These are phyloP conservation scores for Oryza brachyantha DNA, from an alignment of 176 grass and related monocot species.

Conservation along the genomic window DNA sequence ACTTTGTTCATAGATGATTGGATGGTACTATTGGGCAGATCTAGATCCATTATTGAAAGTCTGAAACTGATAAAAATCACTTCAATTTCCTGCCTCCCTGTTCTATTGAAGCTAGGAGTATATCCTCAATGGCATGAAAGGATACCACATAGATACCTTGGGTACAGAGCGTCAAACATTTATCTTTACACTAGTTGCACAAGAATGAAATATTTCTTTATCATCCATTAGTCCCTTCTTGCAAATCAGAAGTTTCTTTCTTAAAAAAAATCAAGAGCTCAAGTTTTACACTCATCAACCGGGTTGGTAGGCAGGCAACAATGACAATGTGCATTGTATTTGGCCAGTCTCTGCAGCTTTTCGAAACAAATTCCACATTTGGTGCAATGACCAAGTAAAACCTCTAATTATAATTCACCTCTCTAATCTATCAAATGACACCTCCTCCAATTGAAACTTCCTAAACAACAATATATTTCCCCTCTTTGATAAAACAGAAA, in stretches of 20 bases:
- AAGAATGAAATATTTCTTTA: not conserved
- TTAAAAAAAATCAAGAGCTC: not conserved
- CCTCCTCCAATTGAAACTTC: not conserved
- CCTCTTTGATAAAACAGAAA: not conserved
- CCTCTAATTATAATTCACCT: not conserved
- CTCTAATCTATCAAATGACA: not conserved
- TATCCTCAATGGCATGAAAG: not conserved
- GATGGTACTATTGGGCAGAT: not conserved
- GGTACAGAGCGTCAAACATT: not conserved
- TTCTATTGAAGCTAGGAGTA: slow-evolving; percentile 1
- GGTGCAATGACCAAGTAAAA: not conserved
- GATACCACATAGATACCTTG: not conserved
- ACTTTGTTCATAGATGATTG: not conserved
- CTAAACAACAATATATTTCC: not conserved
- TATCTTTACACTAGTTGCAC: not conserved
- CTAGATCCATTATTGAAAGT: not conserved
- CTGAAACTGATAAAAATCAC: not conserved
- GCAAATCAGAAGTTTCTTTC: not conserved
- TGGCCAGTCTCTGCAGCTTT: not conserved
- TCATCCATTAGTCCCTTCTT: not conserved
- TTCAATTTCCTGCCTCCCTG: not conserved
- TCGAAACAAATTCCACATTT: not conserved
- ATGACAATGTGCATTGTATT: not conserved
- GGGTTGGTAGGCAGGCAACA: not conserved
- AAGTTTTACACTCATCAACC: not conserved